Conservation (phyloP, 176 grass and related monocot species). For the Leersia perrieri region DNA sequence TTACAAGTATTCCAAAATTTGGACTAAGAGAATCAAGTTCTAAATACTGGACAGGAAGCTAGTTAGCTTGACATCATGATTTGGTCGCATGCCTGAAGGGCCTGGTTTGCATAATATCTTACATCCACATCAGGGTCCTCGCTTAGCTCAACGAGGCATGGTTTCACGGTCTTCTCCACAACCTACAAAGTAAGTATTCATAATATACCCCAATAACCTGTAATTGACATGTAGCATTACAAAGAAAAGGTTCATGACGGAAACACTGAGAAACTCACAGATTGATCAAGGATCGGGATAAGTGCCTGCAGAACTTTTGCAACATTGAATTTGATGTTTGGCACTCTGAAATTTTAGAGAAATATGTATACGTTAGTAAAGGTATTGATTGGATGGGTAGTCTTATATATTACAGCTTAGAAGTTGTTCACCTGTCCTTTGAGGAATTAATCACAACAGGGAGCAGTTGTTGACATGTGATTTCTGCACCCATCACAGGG, state of each 20-base stretch:
- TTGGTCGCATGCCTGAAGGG: slow-evolving; percentile 80
- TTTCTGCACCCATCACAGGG: slow-evolving; percentile 87
- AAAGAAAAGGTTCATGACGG: neutral
- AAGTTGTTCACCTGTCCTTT: slow-evolving; percentile 69
- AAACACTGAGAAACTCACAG: slow-evolving; percentile 49
- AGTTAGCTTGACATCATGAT: slow-evolving; percentile 82
- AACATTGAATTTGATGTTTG: slow-evolving; percentile 96
- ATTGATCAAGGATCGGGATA: slow-evolving; percentile 70
- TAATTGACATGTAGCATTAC: neutral
- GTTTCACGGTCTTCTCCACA: slow-evolving; percentile 67
- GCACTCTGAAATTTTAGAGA: slow-evolving; percentile 56
- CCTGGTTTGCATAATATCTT: slow-evolving; percentile 74
- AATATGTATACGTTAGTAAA: neutral
- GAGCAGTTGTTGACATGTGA: slow-evolving; percentile 80
- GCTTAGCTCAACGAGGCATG: slow-evolving; percentile 86
- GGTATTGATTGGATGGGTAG: neutral
- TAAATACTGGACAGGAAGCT: slow-evolving; percentile 21
- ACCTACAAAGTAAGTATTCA: slow-evolving; percentile 46
- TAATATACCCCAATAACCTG: slow-evolving; percentile 24
- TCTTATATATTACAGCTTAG: neutral
- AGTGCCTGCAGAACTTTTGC: slow-evolving; percentile 86
- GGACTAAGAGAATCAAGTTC: slow-evolving; percentile 32
- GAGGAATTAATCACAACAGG: slow-evolving; percentile 78
- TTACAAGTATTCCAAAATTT: slow-evolving; percentile 48
- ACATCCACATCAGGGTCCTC: slow-evolving; percentile 99